These are phyloP conservation scores for Agaricus sinodeliciosus DNA, from an alignment of 768 basidiomycete species.

Conservation along the genomic window DNA sequence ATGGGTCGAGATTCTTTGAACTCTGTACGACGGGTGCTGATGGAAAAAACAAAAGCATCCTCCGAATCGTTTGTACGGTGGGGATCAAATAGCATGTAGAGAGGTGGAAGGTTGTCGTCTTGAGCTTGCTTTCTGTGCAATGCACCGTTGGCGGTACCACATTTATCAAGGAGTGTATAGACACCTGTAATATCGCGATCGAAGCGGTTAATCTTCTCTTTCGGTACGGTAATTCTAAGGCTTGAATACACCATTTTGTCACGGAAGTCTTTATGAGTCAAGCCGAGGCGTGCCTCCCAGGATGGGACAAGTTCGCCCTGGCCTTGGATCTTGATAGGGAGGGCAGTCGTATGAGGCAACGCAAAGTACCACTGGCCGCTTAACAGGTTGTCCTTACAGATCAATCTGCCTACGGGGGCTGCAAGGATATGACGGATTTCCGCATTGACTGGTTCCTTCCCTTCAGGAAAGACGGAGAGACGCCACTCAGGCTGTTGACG, in stretches of 20 bases:
- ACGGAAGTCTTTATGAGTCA: constrained; percentile 57
- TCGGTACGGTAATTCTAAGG: constrained; percentile 55
- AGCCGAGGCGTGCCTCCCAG: constrained; percentile 80
- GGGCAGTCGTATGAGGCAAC: constrained; percentile 50
- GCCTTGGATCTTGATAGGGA: constrained; percentile 59
- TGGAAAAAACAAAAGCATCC: constrained; percentile 84
- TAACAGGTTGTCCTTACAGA: constrained; percentile 51
- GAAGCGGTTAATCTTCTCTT: constrained; percentile 37
- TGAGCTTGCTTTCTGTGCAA: constrained; percentile 60
- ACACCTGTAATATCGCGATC: constrained; percentile 80
- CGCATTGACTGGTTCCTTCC: constrained; percentile 67
- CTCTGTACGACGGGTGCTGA: constrained; percentile 68
- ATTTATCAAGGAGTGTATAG: constrained; percentile 76
- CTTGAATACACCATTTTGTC: constrained; percentile 62
- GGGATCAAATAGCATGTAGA: constrained; percentile 86
- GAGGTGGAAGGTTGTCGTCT: constrained; percentile 48
- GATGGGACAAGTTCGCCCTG: constrained; percentile 66
- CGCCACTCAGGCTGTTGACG: constrained; percentile 82
- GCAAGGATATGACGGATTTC: constrained; percentile 69
- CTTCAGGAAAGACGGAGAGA: constrained; percentile 65
- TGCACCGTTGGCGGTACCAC: constrained; percentile 82
- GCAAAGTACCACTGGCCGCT: constrained; percentile 77
- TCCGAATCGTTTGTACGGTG: constrained; percentile 70
- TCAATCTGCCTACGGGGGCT: constrained; percentile 70
- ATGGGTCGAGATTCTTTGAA: constrained; percentile 78